Percentiles rank a stretch among this genome's conserved stretches.
Conservation (phyloP, 2,329 filamentous ascomycete species). For the Paraphoma sp. region DNA sequence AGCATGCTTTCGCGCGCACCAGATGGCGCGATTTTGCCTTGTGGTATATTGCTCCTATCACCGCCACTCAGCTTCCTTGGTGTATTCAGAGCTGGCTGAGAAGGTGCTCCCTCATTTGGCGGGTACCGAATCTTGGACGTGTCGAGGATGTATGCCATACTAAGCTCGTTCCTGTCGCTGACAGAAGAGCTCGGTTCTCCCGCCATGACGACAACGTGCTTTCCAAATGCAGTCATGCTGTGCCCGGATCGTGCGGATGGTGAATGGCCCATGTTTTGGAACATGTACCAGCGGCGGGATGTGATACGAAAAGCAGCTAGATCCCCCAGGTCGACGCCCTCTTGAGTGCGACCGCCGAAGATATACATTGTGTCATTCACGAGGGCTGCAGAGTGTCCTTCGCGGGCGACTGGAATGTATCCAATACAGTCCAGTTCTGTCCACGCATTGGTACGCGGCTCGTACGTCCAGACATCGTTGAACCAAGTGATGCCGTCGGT, state of each 20-base stretch:
- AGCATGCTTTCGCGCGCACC: slow-evolving; percentile 54
- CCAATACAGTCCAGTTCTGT: slow-evolving; percentile 92
- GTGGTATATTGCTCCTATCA: slow-evolving; percentile 52
- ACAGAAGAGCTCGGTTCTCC: slow-evolving; percentile 92
- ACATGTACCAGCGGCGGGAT: slow-evolving; percentile 95
- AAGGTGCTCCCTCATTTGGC: slow-evolving; percentile 65
- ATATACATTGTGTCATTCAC: slow-evolving; percentile 99
- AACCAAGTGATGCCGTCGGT: slow-evolving; percentile 98
- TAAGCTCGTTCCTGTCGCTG: slow-evolving; percentile 81
- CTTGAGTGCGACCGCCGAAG: slow-evolving; percentile 93
- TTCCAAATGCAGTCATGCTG: slow-evolving; percentile 95
- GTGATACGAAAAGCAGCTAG: slow-evolving; percentile 84
- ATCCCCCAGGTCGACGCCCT: slow-evolving; percentile 90
- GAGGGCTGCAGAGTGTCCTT: slow-evolving; percentile 91
- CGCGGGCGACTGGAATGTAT: slow-evolving; percentile 91
- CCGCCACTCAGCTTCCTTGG: slow-evolving; percentile 57
- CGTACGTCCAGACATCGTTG: slow-evolving; percentile 98
- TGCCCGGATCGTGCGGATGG: slow-evolving; percentile 93
- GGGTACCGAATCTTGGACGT: slow-evolving; percentile 97
- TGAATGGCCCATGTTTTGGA: slow-evolving; percentile 98
- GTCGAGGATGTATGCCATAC: slow-evolving; percentile 88
- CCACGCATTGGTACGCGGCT: slow-evolving; percentile 84
- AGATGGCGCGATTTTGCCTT: slow-evolving; percentile 40
- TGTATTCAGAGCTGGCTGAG: slow-evolving; percentile 34
- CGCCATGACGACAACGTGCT: slow-evolving; percentile 88